Base-by-base conservation (phyloP, 495 filamentous ascomycete species). In the Evansstolkia leycettana region DNA sequence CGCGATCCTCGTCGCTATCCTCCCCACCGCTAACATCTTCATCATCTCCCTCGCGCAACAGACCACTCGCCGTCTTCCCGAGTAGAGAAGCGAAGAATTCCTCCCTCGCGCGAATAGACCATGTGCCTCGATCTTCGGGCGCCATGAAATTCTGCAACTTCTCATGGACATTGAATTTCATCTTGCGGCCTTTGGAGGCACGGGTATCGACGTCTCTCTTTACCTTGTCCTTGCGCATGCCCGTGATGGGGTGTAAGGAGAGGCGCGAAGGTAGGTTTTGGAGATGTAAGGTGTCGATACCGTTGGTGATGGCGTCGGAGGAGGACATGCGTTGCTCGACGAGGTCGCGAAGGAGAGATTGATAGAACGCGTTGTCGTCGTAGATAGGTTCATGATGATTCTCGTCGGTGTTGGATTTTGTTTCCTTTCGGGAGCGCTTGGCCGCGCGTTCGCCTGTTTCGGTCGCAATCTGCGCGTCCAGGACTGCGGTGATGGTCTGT, bases 141-240 rank as follows among this genome's bases (percentile, higher is more conserved):
- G 86, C 88, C 88, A 95, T 94, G 52, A 96, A 96, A 61, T 95
- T 95, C 64, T 90, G 83, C 42, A 98, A 57, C 58, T 94, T 96
- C 64, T 96, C 87, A 48, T 96, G 89, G 12, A 96, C 86, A 31
- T 80, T 84, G 58, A 82, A 96, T 29, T 81, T 65, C 73, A 98
- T 72, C 60, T 94, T 98, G 34, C 90, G 65, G 4, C 90, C 90
- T 62, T 96, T 96, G 47, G 85, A 93, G 8, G 92, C 92, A 45
- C 85, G 89, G 11, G 86, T 85, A 60, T 98, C 90, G 12, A 96
- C 79, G 23, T 76, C 67, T 43, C 84, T 82, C 59, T 80, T 79
- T 13, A 76, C 75, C 54, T 88, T 90, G 33, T 80, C 82, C 46
- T 88, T 84, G 54, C 78, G 80, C 53, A 76, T 78, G 31, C 82